Evolutionary conservation across 2,329 filamentous ascomycete species (phyloP).

Genomic region (Pseudogymnoascus sp.): DNA sequence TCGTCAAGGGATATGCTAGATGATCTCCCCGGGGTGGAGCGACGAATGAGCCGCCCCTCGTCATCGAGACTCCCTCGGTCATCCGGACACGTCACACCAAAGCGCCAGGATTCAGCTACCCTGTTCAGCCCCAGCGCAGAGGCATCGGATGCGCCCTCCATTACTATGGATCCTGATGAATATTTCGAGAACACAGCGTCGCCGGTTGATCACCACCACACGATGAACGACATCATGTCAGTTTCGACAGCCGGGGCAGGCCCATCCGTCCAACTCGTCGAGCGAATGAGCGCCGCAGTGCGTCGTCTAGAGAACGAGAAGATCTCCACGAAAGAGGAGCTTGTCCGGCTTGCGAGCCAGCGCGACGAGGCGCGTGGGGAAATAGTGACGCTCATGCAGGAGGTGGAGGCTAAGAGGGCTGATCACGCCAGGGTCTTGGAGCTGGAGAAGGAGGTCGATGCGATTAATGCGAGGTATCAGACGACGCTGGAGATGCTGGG

Average conservation of each 20-base stretch:
- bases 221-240: slow-evolving; percentile 76
- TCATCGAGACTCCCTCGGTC: slow-evolving; percentile 21
- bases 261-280: slow-evolving; percentile 88
- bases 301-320: slow-evolving; percentile 88
- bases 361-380: slow-evolving; percentile 86
- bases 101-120: slow-evolving; percentile 25
- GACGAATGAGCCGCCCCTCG: slow-evolving; percentile 21
- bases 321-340: slow-evolving; percentile 78
- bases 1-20: slow-evolving; percentile 23
- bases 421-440: slow-evolving; percentile 52
- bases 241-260: slow-evolving; percentile 85
- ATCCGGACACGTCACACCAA: slow-evolving; percentile 26
- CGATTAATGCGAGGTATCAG: slow-evolving; percentile 71
- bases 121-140: slow-evolving; percentile 22
- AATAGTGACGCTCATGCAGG: slow-evolving; percentile 83
- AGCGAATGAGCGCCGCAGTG: slow-evolving; percentile 90
- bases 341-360: slow-evolving; percentile 71
- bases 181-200: slow-evolving; percentile 47
- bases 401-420: slow-evolving; percentile 63
- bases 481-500: slow-evolving; percentile 90
- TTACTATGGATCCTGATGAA: slow-evolving; percentile 33
- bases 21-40: slow-evolving; percentile 20
- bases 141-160: slow-evolving; percentile 19
- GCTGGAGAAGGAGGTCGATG: slow-evolving; percentile 60
- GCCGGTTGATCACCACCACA: slow-evolving; percentile 56